Evolutionary conservation across 495 filamentous ascomycete genomes (phyloP).

Genomic region (Penicillium malachiteum): DNA sequence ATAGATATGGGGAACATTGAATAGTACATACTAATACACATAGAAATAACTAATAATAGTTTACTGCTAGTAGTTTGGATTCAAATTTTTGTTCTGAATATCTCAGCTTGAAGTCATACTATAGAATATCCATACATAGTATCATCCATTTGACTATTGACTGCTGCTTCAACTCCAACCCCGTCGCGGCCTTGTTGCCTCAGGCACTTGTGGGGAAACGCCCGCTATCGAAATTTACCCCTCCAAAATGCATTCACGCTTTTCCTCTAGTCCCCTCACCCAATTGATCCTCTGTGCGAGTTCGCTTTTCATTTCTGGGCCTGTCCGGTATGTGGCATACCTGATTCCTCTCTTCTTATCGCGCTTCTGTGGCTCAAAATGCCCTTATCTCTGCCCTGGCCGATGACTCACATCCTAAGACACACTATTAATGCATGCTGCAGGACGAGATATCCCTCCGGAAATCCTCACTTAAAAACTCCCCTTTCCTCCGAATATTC

Average conservation of each 20-base stretch:
- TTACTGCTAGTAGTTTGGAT: no score
- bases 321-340: background rate
- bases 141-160: no score
- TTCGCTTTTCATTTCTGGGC: no score
- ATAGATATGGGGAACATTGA: no score
- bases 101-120: no score
- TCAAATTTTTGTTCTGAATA: no score
- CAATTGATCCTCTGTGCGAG: no score
- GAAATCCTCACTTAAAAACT: background rate
- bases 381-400: slow-evolving; percentile 1
- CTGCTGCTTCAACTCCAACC: no score
- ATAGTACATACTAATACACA: no score
- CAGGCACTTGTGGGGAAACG: slow-evolving; percentile 32
- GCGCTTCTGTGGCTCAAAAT: background rate
- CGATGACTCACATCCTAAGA: slow-evolving; percentile 19
- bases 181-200: slow-evolving; percentile 20
- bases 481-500: background rate
- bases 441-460: background rate
- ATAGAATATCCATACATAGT: no score
- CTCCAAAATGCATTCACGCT: slow-evolving; percentile 19
- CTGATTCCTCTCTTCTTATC: background rate
- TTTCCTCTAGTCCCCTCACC: no score
- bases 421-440: slow-evolving; percentile 6
- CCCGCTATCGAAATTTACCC: slow-evolving; percentile 38
- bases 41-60: no score